Evolutionary conservation across 352 stramenopile genomes (phyloP), one percentile per base, ranked within the genome.

Genomic region (Phytophthora tentaculata): DNA sequence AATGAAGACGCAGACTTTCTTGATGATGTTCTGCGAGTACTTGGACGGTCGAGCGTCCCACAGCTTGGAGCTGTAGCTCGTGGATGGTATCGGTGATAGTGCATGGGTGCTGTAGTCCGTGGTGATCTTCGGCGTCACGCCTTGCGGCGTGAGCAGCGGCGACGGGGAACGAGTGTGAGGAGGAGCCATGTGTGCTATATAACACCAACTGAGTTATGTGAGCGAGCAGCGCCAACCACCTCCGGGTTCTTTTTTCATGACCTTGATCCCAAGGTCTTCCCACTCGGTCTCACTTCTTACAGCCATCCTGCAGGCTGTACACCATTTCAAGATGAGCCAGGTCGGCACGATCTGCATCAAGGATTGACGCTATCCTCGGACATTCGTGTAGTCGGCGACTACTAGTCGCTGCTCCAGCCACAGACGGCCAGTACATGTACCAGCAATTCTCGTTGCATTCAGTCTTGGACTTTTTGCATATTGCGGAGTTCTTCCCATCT

Each of bases 1-100:
- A 62, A 90, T 78, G 68, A 86, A 90, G 22, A 80, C 64, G 48
- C 74, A 86, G 41, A 92, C 84, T 3, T 72, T 69, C 63, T 89
- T 77, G 59, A 90, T 28, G 24, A 92, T 48, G 32, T 90, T 79
- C 29, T 79, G 79, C 56, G 80, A 72, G 59, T 83, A 90, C 52
- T 86, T 83, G 57, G 69, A 56, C 8, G 78, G 75, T 10, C 83
- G 71, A 6, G 65, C 66, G 35, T 89, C 82, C 80, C 80, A 89
- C 10, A 77, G 53, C 45, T 70, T 74, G 1, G 65, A 65, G 56
- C 53, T 74, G 56, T 71, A 63, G 19, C 35, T 28, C 3, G 45
- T 63, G 20, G 53, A 43, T n/a, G 35, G 41, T 22, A 61, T 56
- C 16, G 63, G 63, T 3, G 63, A 66, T 8, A 71, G 29, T 16